These are phyloP conservation scores for Apium graveolens DNA, from an alignment of 129 eudicot genomes.

Conservation along the genomic window DNA sequence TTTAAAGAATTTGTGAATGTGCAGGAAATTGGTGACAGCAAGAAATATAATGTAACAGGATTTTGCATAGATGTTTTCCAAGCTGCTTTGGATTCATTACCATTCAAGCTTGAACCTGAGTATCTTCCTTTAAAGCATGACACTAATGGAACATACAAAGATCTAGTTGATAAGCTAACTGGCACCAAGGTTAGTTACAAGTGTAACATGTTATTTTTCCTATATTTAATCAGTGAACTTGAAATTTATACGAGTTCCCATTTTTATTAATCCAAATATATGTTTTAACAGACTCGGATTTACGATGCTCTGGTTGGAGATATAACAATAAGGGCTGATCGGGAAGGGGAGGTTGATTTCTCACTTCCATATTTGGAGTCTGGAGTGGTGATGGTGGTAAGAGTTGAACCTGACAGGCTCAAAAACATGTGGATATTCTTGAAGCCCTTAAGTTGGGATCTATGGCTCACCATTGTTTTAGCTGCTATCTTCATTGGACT, in stretches of 20 bases:
- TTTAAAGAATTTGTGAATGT: constrained; percentile 37
- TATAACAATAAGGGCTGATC: constrained; percentile 26
- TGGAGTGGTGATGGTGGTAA: constrained; percentile 36
- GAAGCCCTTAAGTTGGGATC: constrained; percentile 35
- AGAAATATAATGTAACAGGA: constrained; percentile 3
- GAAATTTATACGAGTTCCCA: background rate
- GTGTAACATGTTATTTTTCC: background rate
- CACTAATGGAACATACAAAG: constrained; percentile 22
- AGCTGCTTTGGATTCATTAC: constrained; percentile 32
- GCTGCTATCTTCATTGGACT: constrained; percentile 27
- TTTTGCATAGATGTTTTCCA: constrained; percentile 46
- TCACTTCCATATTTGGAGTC: constrained; percentile 37
- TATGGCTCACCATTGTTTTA: constrained; percentile 22
- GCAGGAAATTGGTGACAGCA: background rate
- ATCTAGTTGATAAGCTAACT: constrained; percentile 25
- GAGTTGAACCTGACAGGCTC: constrained; percentile 4
- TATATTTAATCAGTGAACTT: too few species aligned
- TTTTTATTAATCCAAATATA: background rate
- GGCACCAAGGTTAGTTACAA: background rate
- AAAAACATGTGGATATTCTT: constrained; percentile 31
- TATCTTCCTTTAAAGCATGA: constrained; percentile 24
- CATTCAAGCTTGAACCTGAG: constrained; percentile 27
- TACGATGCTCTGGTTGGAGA: constrained; percentile 39
- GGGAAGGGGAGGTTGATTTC: constrained; percentile 22
- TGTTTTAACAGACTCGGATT: background rate